phyloP scores from a whole-genome alignment of 495 filamentous ascomycete genomes.

The Penicillium mononematosum region DNA sequence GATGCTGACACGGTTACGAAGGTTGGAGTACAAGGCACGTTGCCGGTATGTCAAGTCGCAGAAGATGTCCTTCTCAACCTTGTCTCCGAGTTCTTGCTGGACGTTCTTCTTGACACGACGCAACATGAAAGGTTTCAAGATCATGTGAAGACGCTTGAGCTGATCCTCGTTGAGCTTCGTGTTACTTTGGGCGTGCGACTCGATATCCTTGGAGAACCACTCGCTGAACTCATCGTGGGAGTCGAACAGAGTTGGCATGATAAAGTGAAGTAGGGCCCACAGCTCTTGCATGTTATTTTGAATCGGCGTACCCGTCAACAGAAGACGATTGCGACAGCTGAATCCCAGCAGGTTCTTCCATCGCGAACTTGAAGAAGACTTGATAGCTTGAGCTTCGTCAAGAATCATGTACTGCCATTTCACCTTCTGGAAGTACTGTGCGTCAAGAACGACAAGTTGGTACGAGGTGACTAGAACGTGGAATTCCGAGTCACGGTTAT shows the following conservation, averaged over 20 bases:
- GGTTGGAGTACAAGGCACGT: conserved; percentile 85
- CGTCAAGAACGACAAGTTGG: conserved; percentile 92
- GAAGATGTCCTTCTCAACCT: conserved; percentile 94
- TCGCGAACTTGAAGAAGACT: conserved; percentile 91
- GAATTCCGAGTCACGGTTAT: conserved; percentile 87
- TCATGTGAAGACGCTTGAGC: conserved; percentile 95
- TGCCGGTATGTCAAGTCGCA: conserved; percentile 97
- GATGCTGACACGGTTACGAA: conserved; percentile 95
- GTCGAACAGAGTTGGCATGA: conserved; percentile 98
- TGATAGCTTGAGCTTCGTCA: conserved; percentile 98
- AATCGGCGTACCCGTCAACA: conserved; percentile 95
- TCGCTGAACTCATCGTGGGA: conserved; percentile 99
- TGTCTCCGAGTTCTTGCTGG: conserved; percentile 96
- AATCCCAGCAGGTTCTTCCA: conserved; percentile 96
- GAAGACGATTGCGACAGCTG: conserved; percentile 89
- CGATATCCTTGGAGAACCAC: conserved; percentile 99
- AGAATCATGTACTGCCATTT: conserved; percentile 99
- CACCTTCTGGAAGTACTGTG: conserved; percentile 97
- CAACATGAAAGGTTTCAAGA: conserved; percentile 98
- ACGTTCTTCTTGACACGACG: conserved; percentile 99
- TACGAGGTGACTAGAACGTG: conserved; percentile 97
- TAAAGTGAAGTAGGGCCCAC: conserved; percentile 97
- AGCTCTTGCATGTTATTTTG: conserved; percentile 99
- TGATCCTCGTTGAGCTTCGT: conserved; percentile 98
- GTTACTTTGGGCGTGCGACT: conserved; percentile 97